These are phyloP conservation scores for Fusarium sp. DNA, from an alignment of 2,329 filamentous ascomycete species.

Conservation along the genomic window DNA sequence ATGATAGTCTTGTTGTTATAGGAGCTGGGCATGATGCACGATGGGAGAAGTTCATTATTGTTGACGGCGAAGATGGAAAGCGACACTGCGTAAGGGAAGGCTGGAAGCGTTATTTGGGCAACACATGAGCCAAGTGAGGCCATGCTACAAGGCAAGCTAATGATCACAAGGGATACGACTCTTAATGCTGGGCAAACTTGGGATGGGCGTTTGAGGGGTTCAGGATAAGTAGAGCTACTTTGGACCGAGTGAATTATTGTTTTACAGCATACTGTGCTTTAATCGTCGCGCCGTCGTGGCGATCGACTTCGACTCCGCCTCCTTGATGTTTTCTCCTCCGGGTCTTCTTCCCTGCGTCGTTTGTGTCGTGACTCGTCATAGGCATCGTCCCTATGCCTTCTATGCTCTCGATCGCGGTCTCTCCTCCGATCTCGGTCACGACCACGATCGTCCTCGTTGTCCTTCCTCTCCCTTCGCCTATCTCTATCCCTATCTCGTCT, in stretches of 20 bases:
- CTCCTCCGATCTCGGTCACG: constrained; percentile 39
- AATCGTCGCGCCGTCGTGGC: constrained; percentile 47
- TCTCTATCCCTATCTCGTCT: constrained; percentile 37
- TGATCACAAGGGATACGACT: constrained; percentile 8
- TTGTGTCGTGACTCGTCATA: constrained; percentile 42
- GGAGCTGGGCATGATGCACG: constrained; percentile 82
- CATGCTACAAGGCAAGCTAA: not conserved
- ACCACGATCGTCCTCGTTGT: constrained; percentile 39
- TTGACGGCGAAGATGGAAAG: constrained; percentile 74
- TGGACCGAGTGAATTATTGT: constrained; percentile 24
- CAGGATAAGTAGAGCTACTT: constrained; percentile 20
- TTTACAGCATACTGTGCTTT: constrained; percentile 35
- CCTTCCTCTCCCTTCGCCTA: constrained; percentile 26
- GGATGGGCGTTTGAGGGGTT: constrained; percentile 37
- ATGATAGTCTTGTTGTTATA: constrained; percentile 78
- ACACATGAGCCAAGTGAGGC: constrained; percentile 41
- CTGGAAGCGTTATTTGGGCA: constrained; percentile 80
- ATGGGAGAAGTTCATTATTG: constrained; percentile 87
- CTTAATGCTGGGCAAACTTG: constrained; percentile 28
- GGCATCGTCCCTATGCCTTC: constrained; percentile 43
- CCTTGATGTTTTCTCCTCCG: constrained; percentile 36
- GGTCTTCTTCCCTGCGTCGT: constrained; percentile 43
- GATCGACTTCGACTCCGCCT: constrained; percentile 56
- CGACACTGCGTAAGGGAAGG: constrained; percentile 75
- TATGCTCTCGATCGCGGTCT: constrained; percentile 39